phyloP scores from a whole-genome alignment of 345 rosid genomes.

The Citrus glauca region DNA sequence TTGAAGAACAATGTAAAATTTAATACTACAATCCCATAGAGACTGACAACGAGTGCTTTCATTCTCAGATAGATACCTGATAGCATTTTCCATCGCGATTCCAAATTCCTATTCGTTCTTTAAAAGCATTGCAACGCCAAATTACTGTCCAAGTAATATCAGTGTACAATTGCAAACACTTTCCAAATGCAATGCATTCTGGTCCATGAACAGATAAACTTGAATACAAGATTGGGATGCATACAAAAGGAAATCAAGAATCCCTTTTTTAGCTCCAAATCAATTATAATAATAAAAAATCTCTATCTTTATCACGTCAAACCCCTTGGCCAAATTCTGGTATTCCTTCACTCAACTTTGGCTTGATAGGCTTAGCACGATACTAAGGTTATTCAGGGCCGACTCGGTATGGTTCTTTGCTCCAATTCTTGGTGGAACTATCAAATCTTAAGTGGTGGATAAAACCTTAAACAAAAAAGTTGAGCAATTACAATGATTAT shows the following conservation, averaged over 20 bases:
- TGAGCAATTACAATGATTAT: no score
- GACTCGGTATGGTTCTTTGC: no score
- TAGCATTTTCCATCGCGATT: conserved; percentile 40
- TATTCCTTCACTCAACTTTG: no score
- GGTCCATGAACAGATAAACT: background rate
- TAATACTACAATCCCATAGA: conserved; percentile 1
- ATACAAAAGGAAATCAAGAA: background rate
- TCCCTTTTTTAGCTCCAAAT: background rate
- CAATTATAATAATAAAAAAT: background rate
- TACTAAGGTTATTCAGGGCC: no score
- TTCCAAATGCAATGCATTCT: background rate
- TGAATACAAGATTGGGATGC: background rate
- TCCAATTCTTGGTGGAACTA: no score
- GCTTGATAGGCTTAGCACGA: no score
- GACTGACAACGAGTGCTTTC: conserved; percentile 28
- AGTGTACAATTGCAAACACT: no score
- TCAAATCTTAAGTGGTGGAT: no score
- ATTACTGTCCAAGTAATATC: conserved; percentile 7
- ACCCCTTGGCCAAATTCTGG: no score
- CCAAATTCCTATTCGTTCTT: conserved; percentile 39
- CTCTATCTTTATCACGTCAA: background rate
- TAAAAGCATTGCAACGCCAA: conserved; percentile 22
- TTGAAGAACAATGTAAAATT: no score
- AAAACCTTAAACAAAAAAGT: no score
- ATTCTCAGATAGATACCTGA: conserved; percentile 36